Conservation (phyloP, 148 eudicot species). For the Diospyros kaki region DNA sequence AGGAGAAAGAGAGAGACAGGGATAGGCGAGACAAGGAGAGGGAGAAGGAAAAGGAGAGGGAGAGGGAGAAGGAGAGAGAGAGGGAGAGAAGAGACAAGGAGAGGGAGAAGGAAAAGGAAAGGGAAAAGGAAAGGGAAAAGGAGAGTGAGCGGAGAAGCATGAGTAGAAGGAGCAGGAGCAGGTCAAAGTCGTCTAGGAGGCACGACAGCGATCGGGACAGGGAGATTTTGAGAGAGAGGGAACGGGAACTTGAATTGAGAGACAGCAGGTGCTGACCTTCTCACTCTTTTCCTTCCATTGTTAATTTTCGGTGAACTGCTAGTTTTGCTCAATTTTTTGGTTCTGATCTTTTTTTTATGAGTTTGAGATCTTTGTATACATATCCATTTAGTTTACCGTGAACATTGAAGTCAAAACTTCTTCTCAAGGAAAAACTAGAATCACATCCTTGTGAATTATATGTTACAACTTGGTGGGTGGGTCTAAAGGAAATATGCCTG, state of each 20-base stretch:
- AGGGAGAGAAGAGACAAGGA: conserved; percentile 20
- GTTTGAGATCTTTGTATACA: too few species aligned
- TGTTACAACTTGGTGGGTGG: too few species aligned
- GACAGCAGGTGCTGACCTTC: conserved; percentile 58
- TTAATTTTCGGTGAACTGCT: too few species aligned
- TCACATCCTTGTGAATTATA: not conserved
- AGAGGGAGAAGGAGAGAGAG: conserved; percentile 13
- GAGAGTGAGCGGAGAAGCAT: conserved; percentile 32
- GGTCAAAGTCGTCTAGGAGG: conserved; percentile 32
- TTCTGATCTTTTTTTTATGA: too few species aligned
- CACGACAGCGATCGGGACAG: conserved; percentile 38
- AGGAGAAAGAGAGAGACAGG: conserved; percentile 23
- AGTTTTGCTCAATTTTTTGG: too few species aligned
- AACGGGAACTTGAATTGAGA: conserved; percentile 45
- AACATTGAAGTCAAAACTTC: not conserved
- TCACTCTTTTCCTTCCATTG: not conserved
- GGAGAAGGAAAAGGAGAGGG: conserved; percentile 14
- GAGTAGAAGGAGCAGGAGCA: conserved; percentile 22
- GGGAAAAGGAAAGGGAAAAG: conserved; percentile 18
- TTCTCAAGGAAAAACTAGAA: not conserved
- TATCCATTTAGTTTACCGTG: not conserved
- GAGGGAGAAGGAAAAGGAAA: conserved; percentile 18
- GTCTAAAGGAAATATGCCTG: too few species aligned
- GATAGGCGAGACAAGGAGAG: conserved; percentile 20
- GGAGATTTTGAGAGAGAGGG: conserved; percentile 36